These are phyloP conservation scores for Cyathus striatus DNA, from an alignment of 768 basidiomycete genomes.

Conservation along the genomic window DNA sequence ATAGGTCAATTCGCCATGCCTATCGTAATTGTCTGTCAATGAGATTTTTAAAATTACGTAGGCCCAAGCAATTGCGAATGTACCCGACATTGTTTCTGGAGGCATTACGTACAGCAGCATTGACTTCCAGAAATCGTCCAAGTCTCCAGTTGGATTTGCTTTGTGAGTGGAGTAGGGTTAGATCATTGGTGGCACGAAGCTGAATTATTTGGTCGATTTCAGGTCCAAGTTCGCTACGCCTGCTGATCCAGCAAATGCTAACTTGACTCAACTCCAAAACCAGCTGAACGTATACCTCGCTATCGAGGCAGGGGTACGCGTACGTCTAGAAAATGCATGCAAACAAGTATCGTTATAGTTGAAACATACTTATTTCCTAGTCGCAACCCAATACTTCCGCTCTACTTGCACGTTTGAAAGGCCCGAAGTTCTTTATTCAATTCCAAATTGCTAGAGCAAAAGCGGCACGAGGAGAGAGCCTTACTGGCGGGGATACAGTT, in stretches of 20 bases:
- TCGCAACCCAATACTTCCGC: constrained; percentile 16
- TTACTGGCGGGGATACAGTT: constrained; percentile 19
- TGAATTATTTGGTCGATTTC: too few relatives aligned
- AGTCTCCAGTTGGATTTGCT: constrained; percentile 20
- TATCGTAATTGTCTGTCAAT: too few relatives aligned
- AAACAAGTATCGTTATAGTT: not conserved
- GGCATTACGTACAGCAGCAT: constrained; percentile 17
- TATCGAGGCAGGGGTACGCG: constrained; percentile 19
- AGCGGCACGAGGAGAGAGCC: constrained; percentile 14
- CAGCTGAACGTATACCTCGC: constrained; percentile 21
- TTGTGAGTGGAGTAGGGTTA: too few relatives aligned
- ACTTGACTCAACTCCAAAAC: constrained; percentile 16
- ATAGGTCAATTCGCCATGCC: constrained; percentile 1
- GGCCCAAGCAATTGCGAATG: constrained; percentile 17
- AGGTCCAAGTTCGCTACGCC: constrained; percentile 15
- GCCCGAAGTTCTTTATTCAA: constrained; percentile 23
- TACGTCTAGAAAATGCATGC: constrained; percentile 3
- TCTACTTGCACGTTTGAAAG: constrained; percentile 18
- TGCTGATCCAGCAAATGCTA: constrained; percentile 15
- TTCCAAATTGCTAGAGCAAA: constrained; percentile 23
- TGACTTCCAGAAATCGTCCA: constrained; percentile 20
- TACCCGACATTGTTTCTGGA: constrained; percentile 18
- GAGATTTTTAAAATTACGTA: not conserved
- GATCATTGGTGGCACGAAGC: too few relatives aligned
- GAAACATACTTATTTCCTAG: constrained; percentile 1